A percentile compares a stretch with the other conserved stretches of the same genome.
Evolutionary conservation across 441 rosid species (phyloP).

Genomic region (Syzygium malaccense): DNA sequence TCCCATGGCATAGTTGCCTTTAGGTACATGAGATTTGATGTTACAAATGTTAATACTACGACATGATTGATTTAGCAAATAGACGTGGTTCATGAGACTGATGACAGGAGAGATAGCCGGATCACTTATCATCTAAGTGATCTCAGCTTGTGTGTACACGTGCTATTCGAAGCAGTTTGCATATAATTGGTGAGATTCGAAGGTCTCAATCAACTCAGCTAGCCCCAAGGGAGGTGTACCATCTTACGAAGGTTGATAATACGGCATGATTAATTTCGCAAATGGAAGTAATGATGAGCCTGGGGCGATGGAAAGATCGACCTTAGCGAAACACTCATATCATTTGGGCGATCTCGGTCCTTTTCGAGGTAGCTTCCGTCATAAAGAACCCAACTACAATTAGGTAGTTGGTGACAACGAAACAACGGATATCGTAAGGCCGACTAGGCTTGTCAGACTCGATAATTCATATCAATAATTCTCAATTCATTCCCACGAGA

Average conservation of each 20-base stretch:
- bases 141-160: not conserved
- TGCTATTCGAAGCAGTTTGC: not conserved
- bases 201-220: no score
- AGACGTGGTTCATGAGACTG: not conserved
- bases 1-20: not conserved
- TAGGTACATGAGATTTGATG: not conserved
- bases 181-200: not conserved
- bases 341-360: not conserved
- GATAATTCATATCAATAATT: not conserved
- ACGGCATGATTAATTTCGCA: not conserved
- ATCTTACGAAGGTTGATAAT: not conserved
- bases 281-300: not conserved
- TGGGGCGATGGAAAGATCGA: not conserved
- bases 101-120: not conserved
- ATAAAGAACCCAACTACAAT: not conserved
- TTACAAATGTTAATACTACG: not conserved
- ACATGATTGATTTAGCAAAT: not conserved
- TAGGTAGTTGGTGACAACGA: accelerated
- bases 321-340: not conserved
- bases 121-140: not conserved
- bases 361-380: not conserved
- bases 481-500: not conserved
- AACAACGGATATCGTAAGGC: no score
- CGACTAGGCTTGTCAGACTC: not conserved
- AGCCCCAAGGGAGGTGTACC: not conserved